Evolutionary conservation across 2,329 filamentous ascomycete genomes (phyloP).

Genomic region (Thyridium curvatum): DNA sequence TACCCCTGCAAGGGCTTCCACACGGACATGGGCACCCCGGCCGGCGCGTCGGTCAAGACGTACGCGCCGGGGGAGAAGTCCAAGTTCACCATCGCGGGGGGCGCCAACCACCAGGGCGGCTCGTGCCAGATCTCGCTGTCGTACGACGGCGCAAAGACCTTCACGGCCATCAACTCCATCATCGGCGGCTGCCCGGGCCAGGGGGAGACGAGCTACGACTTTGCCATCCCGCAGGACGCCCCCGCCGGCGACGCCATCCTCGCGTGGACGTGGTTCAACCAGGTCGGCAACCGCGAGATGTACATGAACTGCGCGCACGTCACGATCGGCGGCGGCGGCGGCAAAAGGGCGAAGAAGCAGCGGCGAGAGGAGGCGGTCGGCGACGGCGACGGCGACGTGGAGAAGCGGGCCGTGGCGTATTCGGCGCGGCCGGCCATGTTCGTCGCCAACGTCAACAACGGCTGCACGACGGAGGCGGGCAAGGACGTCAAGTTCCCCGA

Average conservation of each 20-base stretch:
- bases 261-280: constrained; percentile 75
- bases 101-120: constrained; percentile 60
- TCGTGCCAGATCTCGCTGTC: constrained; percentile 72
- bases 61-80: constrained; percentile 58
- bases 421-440: constrained; percentile 5
- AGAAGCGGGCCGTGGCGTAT: constrained; percentile 1
- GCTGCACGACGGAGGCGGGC: constrained; percentile 5
- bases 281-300: constrained; percentile 72
- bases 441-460: constrained; percentile 9
- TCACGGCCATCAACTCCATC: constrained; percentile 59
- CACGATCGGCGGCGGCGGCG: constrained; percentile 47
- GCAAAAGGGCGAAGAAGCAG: constrained; percentile 20
- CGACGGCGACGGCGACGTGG: not conserved
- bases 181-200: constrained; percentile 46
- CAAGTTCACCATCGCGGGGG: constrained; percentile 58
- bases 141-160: constrained; percentile 64
- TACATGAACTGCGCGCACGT: constrained; percentile 82
- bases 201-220: constrained; percentile 48
- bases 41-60: constrained; percentile 48
- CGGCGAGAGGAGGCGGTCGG: constrained; percentile 10
- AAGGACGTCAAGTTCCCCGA: constrained; percentile 8
- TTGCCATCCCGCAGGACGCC: constrained; percentile 59
- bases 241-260: constrained; percentile 57
- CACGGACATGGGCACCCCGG: constrained; percentile 37
- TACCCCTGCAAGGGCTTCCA: constrained; percentile 71